Evolutionary conservation across 805 yeast genomes (phyloP).

Genomic region (Vanderwaltozyma yarrowii): DNA sequence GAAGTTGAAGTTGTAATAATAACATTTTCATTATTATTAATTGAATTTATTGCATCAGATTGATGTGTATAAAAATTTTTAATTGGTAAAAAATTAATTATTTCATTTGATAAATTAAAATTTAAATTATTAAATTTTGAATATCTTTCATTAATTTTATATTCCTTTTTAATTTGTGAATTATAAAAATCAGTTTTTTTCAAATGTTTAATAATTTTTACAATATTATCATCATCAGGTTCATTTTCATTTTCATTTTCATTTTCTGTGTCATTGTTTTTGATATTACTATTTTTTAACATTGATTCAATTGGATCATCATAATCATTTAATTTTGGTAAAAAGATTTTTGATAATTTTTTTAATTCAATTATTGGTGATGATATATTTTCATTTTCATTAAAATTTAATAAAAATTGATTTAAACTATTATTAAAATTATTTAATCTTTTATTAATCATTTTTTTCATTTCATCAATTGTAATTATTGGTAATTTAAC

Average conservation of each 20-base stretch:
- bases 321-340: conserved; percentile 43
- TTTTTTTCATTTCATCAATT: conserved; percentile 45
- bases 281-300: conserved; percentile 29
- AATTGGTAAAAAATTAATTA: conserved; percentile 41
- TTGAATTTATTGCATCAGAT: conserved; percentile 57
- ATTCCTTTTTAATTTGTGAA: conserved; percentile 50
- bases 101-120: conserved; percentile 40
- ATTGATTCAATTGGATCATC: conserved; percentile 55
- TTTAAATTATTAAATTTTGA: conserved; percentile 38
- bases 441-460: conserved; percentile 47
- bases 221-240: conserved; percentile 29
- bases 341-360: conserved; percentile 23
- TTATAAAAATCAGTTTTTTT: conserved; percentile 42
- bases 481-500: conserved; percentile 35
- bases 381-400: conserved; percentile 15
- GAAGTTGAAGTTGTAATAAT: conserved; percentile 93
- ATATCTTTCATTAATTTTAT: conserved; percentile 36
- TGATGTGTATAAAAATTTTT: conserved; percentile 70
- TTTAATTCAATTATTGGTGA: conserved; percentile 37
- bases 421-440: conserved; percentile 38
- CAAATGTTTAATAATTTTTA: conserved; percentile 40
- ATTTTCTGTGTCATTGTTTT: neutral
- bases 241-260: conserved; percentile 11
- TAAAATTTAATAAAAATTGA: conserved; percentile 28
- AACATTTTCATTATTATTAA: conserved; percentile 51